phyloP scores from a whole-genome alignment of 2,329 filamentous ascomycete genomes.

The Metarhizium guizhouense region DNA sequence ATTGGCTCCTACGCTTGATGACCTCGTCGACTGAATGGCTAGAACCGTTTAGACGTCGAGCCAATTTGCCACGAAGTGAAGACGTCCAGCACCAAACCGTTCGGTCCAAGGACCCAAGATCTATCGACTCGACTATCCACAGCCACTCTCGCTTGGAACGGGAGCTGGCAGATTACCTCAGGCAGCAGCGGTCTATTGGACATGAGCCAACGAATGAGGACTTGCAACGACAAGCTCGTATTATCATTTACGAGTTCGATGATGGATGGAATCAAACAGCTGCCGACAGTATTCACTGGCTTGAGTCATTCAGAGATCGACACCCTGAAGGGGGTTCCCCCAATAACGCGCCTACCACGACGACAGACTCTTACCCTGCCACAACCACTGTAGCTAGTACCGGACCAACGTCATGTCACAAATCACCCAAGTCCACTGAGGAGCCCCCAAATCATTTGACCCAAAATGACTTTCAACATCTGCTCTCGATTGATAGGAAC shows the following conservation, averaged over 20 bases:
- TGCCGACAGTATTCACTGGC: slow-evolving; percentile 46
- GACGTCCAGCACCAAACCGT: slow-evolving; percentile 40
- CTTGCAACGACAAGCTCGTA: slow-evolving; percentile 46
- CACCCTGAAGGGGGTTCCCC: slow-evolving; percentile 22
- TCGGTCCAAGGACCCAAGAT: slow-evolving; percentile 43
- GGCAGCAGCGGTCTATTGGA: slow-evolving; percentile 33
- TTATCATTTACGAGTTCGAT: slow-evolving; percentile 54
- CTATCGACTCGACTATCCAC: slow-evolving; percentile 51
- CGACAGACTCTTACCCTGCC: slow-evolving; percentile 2
- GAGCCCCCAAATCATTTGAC: slow-evolving; percentile 3
- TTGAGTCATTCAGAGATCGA: slow-evolving; percentile 42
- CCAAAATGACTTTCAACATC: slow-evolving; percentile 7
- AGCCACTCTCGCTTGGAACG: slow-evolving; percentile 47
- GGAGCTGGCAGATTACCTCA: slow-evolving; percentile 46
- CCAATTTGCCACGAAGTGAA: slow-evolving; percentile 47
- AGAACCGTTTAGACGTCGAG: slow-evolving; percentile 44
- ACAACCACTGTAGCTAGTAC: background rate
- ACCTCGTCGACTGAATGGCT: slow-evolving; percentile 45
- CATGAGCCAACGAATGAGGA: slow-evolving; percentile 43
- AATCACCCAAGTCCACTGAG: slow-evolving; percentile 10
- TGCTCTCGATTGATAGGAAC: slow-evolving; percentile 2
- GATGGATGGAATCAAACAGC: slow-evolving; percentile 57
- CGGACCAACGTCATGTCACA: slow-evolving; percentile 4
- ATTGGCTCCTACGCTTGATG: slow-evolving; percentile 48
- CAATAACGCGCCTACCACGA: background rate